Evolutionary conservation across 306 rosid genomes (phyloP).

Genomic region (Vigna reflexopilosa): DNA sequence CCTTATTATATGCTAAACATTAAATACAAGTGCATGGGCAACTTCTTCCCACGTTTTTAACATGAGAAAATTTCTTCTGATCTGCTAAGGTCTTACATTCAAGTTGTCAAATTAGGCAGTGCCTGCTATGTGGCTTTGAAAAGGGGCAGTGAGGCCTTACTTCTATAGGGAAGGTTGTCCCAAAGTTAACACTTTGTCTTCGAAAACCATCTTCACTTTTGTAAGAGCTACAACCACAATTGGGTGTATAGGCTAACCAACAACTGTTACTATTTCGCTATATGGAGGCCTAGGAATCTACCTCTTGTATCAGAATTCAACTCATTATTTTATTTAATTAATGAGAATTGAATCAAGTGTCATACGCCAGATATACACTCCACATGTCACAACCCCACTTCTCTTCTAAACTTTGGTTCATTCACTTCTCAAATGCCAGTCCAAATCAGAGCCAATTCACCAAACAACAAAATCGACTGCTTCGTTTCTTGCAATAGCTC

Average conservation of each 20-base stretch:
- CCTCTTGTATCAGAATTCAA: neutral
- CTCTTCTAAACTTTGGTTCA: conserved; percentile 40
- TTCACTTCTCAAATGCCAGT: conserved; percentile 41
- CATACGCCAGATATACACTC: conserved; percentile 37
- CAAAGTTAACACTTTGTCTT: conserved; percentile 11
- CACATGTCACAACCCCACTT: conserved; percentile 37
- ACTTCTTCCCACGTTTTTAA: conserved; percentile 31
- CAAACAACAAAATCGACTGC: conserved; percentile 24
- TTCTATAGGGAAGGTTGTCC: conserved; percentile 10
- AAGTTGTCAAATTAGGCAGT: conserved; percentile 34
- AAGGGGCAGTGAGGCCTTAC: neutral
- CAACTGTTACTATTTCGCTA: conserved; percentile 25
- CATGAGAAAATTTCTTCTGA: neutral
- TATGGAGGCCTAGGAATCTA: conserved; percentile 31
- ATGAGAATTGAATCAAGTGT: conserved; percentile 29
- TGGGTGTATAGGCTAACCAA: conserved; percentile 27
- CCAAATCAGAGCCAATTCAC: conserved; percentile 44
- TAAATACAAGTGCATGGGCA: conserved; percentile 36
- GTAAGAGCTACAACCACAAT: conserved; percentile 24
- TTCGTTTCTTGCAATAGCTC: neutral
- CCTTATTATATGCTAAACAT: conserved; percentile 14
- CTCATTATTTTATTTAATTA: too few species aligned
- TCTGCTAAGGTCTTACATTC: conserved; percentile 14
- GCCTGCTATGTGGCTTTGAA: neutral
- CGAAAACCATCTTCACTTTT: conserved; percentile 22